Conservation (phyloP, 495 filamentous ascomycete species). For the Thozetella sp. region DNA sequence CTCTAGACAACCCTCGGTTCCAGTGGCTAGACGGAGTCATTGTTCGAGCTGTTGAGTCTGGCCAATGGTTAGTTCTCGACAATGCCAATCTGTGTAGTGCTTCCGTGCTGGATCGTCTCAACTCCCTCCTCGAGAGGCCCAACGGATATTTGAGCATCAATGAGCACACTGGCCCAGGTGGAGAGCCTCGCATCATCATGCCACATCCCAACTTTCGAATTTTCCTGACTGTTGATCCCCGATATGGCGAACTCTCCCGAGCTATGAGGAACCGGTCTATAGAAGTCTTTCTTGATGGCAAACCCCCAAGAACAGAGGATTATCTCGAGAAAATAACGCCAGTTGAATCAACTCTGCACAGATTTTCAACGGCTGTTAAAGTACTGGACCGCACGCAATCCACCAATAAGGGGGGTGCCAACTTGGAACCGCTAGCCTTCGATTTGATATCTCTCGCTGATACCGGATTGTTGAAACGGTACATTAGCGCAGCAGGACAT, state of each 20-base stretch:
- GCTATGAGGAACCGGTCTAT: slow-evolving; percentile 96
- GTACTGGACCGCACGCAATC: slow-evolving; percentile 13
- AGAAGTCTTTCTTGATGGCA: slow-evolving; percentile 75
- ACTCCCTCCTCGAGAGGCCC: slow-evolving; percentile 84
- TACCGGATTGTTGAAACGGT: slow-evolving; percentile 27
- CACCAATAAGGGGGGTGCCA: slow-evolving; percentile 11
- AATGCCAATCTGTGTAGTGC: slow-evolving; percentile 96
- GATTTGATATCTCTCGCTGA: slow-evolving; percentile 37
- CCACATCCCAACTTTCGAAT: slow-evolving; percentile 89
- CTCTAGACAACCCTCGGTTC: slow-evolving; percentile 74
- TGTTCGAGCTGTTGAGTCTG: slow-evolving; percentile 81
- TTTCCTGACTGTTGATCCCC: slow-evolving; percentile 92
- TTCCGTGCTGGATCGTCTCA: slow-evolving; percentile 91
- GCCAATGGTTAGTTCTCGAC: slow-evolving; percentile 91
- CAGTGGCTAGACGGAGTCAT: slow-evolving; percentile 96
- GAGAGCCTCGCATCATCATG: slow-evolving; percentile 75
- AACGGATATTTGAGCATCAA: slow-evolving; percentile 87
- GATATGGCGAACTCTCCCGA: slow-evolving; percentile 89
- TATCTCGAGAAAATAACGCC: slow-evolving; percentile 29
- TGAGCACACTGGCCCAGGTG: slow-evolving; percentile 82
- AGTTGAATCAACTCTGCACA: slow-evolving; percentile 42
- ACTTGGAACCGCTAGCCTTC: slow-evolving; percentile 23
- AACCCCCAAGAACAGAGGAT: slow-evolving; percentile 11
- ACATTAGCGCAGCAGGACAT: slow-evolving; percentile 14
- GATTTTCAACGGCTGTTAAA: slow-evolving; percentile 29